Evolutionary conservation across 1,284 basidiomycete species (phyloP).

Genomic region (Tausonia pullulans): DNA sequence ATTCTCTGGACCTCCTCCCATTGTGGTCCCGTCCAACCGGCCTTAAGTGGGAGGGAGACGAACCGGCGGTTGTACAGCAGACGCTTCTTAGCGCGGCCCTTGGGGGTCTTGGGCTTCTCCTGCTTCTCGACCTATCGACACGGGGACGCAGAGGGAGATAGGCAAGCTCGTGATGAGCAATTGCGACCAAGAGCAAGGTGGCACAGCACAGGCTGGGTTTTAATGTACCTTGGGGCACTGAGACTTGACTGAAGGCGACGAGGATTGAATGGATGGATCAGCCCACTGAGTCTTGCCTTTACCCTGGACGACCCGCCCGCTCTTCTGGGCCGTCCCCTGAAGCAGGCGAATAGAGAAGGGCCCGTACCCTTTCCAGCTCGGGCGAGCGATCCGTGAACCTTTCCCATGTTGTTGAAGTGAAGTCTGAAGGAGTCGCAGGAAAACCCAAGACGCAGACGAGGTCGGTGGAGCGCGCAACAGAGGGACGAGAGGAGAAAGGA

Average conservation of each 20-base stretch:
- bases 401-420: slow-evolving; percentile 37
- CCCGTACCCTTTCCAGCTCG: slow-evolving; percentile 74
- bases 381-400: slow-evolving; percentile 98
- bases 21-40: too few relatives aligned
- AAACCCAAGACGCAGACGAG: not conserved
- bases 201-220: not conserved
- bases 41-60: slow-evolving; percentile 20
- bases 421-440: not conserved
- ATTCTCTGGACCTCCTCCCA: too few relatives aligned
- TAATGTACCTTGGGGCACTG: slow-evolving; percentile 68
- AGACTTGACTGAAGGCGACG: slow-evolving; percentile 57
- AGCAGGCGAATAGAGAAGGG: too few relatives aligned
- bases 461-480: too few relatives aligned
- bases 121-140: slow-evolving; percentile 62
- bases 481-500: too few relatives aligned
- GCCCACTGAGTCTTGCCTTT: too few relatives aligned
- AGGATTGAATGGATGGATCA: too few relatives aligned
- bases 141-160: too few relatives aligned
- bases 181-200: too few relatives aligned
- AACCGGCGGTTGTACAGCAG: slow-evolving; percentile 88
- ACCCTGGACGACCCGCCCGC: too few relatives aligned
- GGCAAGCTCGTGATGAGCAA: too few relatives aligned
- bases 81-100: slow-evolving; percentile 94
- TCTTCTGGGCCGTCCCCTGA: too few relatives aligned
- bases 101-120: slow-evolving; percentile 95